phyloP scores from a whole-genome alignment of 331 rosid genomes.

The Erythrophleum ivorense region DNA sequence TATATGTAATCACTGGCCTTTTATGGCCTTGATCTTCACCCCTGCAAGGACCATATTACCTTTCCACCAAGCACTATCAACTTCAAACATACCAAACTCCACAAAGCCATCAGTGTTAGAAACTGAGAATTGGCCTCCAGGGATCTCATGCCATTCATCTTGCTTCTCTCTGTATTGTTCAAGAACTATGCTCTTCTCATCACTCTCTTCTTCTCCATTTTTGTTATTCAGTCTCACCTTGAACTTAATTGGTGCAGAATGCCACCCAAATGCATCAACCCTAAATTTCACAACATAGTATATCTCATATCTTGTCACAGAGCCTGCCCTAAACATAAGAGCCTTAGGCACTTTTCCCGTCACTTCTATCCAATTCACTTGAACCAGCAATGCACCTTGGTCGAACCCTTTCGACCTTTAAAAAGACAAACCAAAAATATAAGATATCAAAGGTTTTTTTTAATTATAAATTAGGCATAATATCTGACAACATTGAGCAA shows the following conservation, averaged over 20 bases:
- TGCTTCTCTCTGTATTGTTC: slow-evolving; percentile 30
- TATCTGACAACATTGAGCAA: too few species aligned
- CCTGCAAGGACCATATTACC: slow-evolving; percentile 42
- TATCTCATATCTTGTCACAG: slow-evolving; percentile 5
- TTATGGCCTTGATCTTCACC: slow-evolving; percentile 36
- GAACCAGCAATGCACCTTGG: slow-evolving; percentile 38
- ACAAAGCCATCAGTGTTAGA: not conserved
- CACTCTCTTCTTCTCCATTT: not conserved
- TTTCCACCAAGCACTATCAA: slow-evolving; percentile 43
- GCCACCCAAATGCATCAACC: slow-evolving; percentile 48
- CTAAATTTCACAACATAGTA: slow-evolving; percentile 28
- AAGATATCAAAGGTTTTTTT: not conserved
- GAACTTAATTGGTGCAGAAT: slow-evolving; percentile 41
- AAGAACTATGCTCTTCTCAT: slow-evolving; percentile 20
- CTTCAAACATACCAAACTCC: slow-evolving; percentile 44
- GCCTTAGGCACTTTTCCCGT: slow-evolving; percentile 24
- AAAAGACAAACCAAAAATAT: not conserved
- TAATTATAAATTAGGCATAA: too few species aligned
- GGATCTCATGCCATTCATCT: slow-evolving; percentile 41
- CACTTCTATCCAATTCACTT: slow-evolving; percentile 45
- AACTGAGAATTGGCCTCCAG: slow-evolving; percentile 32
- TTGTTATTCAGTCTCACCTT: slow-evolving; percentile 1
- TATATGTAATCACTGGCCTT: not conserved
- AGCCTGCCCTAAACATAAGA: not conserved
- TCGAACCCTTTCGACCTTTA: slow-evolving; percentile 23